These are phyloP conservation scores for Suillus alpinus DNA, from an alignment of 768 basidiomycete species.

Conservation along the genomic window DNA sequence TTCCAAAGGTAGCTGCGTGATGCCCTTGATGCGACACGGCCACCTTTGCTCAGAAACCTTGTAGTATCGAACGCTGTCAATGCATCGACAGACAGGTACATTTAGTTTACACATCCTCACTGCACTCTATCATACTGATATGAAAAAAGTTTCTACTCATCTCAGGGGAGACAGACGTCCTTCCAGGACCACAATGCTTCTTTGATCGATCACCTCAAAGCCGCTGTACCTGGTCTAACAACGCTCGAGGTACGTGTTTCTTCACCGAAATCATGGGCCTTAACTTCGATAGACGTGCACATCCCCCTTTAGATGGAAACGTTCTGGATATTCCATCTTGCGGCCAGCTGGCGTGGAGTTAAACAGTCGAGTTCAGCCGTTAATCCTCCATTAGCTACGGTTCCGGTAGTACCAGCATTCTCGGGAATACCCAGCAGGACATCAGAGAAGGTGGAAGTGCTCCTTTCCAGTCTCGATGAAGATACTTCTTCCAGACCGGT, in stretches of 20 bases:
- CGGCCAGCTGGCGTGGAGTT: slow-evolving; percentile 58
- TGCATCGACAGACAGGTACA: slow-evolving; percentile 79
- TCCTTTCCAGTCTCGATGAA: not conserved
- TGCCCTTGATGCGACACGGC: slow-evolving; percentile 44
- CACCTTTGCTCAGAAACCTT: slow-evolving; percentile 30
- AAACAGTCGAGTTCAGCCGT: slow-evolving; percentile 18
- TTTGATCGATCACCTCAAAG: slow-evolving; percentile 56
- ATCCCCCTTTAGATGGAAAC: slow-evolving; percentile 69
- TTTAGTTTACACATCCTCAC: not conserved
- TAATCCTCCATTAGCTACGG: slow-evolving; percentile 43
- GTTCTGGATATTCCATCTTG: slow-evolving; percentile 78
- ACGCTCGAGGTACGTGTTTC: slow-evolving; percentile 60
- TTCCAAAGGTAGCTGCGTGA: slow-evolving; percentile 40
- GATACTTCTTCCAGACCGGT: slow-evolving; percentile 17
- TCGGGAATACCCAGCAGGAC: slow-evolving; percentile 15
- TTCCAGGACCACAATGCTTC: slow-evolving; percentile 72
- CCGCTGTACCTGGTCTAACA: slow-evolving; percentile 48
- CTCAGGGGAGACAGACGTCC: slow-evolving; percentile 79
- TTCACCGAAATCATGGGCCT: not conserved
- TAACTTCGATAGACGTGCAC: slow-evolving; percentile 2
- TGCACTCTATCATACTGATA: slow-evolving; percentile 9
- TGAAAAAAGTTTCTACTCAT: slow-evolving; percentile 71
- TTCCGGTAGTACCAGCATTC: slow-evolving; percentile 39
- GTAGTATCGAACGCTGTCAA: slow-evolving; percentile 52
- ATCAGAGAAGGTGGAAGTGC: not conserved